These are phyloP conservation scores for Barnettozyma siamensis DNA, from an alignment of 805 yeast species.

Conservation along the genomic window DNA sequence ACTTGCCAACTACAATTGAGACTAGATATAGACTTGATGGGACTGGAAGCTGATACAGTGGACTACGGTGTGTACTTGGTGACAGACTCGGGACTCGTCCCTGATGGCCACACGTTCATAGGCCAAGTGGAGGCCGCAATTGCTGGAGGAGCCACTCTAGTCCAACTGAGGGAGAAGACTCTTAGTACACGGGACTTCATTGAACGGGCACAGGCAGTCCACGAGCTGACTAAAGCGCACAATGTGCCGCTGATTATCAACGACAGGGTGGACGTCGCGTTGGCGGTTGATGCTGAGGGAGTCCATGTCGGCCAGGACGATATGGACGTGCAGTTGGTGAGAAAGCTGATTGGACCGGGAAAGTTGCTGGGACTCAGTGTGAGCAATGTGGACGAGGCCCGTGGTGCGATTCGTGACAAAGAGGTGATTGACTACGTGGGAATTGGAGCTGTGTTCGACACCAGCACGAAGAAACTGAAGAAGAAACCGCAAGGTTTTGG, in stretches of 20 bases:
- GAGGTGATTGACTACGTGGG: slow-evolving; percentile 71
- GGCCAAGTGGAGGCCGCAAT: slow-evolving; percentile 62
- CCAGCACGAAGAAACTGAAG: slow-evolving; percentile 59
- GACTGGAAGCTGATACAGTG: too few relatives aligned
- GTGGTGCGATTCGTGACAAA: slow-evolving; percentile 38
- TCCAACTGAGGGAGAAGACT: slow-evolving; percentile 79
- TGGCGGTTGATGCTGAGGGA: slow-evolving; percentile 87
- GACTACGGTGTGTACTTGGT: slow-evolving; percentile 71
- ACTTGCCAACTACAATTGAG: too few relatives aligned
- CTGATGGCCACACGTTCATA: slow-evolving; percentile 47
- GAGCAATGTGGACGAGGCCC: slow-evolving; percentile 50
- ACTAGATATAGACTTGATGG: too few relatives aligned
- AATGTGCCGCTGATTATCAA: slow-evolving; percentile 77
- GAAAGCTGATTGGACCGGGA: slow-evolving; percentile 62
- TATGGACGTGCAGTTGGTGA: slow-evolving; percentile 49
- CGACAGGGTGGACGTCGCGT: slow-evolving; percentile 82
- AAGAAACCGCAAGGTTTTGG: slow-evolving; percentile 60
- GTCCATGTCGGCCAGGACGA: slow-evolving; percentile 93
- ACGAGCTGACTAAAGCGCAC: slow-evolving; percentile 49
- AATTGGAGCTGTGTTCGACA: slow-evolving; percentile 71
- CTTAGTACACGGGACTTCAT: slow-evolving; percentile 65
- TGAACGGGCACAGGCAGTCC: slow-evolving; percentile 53
- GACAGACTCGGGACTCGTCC: slow-evolving; percentile 73
- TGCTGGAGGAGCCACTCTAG: slow-evolving; percentile 68
- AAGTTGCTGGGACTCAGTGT: slow-evolving; percentile 81